Percentiles rank a stretch among this genome's conserved stretches.
Conservation (phyloP, 306 rosid genomes). For the Quercus ilex region DNA sequence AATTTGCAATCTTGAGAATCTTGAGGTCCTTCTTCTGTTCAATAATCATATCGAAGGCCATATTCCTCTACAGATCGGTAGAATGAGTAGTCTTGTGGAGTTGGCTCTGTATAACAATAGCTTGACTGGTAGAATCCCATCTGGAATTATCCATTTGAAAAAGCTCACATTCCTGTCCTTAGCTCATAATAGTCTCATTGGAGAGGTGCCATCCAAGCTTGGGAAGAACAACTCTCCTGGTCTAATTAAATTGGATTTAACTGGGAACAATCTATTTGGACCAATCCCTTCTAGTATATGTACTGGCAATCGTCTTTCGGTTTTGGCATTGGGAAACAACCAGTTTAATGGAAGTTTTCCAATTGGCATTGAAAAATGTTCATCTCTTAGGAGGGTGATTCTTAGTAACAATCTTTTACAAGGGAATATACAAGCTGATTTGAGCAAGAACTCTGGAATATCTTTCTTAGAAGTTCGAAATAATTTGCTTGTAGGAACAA, state of each 20-base stretch:
- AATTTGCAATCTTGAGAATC: slow-evolving; percentile 9
- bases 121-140: slow-evolving; percentile 13
- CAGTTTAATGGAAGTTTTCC: slow-evolving; percentile 19
- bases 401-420: slow-evolving; percentile 14
- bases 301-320: background rate
- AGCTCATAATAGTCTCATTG: slow-evolving; percentile 8
- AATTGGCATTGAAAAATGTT: background rate
- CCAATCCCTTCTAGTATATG: slow-evolving; percentile 11
- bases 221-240: slow-evolving; percentile 9
- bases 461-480: slow-evolving; percentile 18
- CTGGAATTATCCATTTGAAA: background rate
- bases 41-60: slow-evolving; percentile 2
- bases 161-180: slow-evolving; percentile 12
- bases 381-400: slow-evolving; percentile 16
- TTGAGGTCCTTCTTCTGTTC: slow-evolving; percentile 6
- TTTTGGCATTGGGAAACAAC: slow-evolving; percentile 11
- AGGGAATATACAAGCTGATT: slow-evolving; percentile 13
- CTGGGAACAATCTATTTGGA: slow-evolving; percentile 14
- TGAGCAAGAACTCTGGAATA: slow-evolving; percentile 5
- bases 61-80: slow-evolving; percentile 10
- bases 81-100: slow-evolving; percentile 5
- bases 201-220: slow-evolving; percentile 7
- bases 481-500: slow-evolving; percentile 18
- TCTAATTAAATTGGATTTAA: slow-evolving; percentile 14
- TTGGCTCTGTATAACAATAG: slow-evolving; percentile 17